Conservation (phyloP, 2,329 filamentous ascomycete genomes). For the Fusarium nematophilum region DNA sequence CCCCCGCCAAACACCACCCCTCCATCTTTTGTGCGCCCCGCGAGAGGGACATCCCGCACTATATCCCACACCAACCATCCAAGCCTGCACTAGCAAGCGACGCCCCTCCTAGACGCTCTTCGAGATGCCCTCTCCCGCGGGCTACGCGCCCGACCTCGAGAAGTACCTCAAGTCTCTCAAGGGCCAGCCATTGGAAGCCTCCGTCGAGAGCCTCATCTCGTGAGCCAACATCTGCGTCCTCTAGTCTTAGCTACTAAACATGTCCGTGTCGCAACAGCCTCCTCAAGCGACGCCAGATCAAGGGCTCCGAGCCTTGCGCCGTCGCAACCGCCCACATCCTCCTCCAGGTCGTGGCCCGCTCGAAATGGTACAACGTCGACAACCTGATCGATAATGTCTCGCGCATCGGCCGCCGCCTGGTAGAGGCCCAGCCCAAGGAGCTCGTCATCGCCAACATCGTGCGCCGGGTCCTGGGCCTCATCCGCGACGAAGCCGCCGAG, state of each 20-base stretch:
- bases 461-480: conserved; percentile 86
- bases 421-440: conserved; percentile 87
- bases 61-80: conserved; percentile 30
- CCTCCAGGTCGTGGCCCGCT: conserved; percentile 84
- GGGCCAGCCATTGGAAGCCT: conserved; percentile 79
- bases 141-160: conserved; percentile 75
- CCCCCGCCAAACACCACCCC: conserved; percentile 18
- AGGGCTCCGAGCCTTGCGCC: conserved; percentile 87
- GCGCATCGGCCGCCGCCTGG: conserved; percentile 80
- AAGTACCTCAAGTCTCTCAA: conserved; percentile 85
- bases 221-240: conserved; percentile 55
- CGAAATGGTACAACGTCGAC: conserved; percentile 80
- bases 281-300: conserved; percentile 90
- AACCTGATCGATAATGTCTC: conserved; percentile 85
- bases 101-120: conserved; percentile 12
- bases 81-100: conserved; percentile 34
- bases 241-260: conserved; percentile 17
- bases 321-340: conserved; percentile 91
- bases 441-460: conserved; percentile 96
- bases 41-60: conserved; percentile 29
- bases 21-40: conserved; percentile 30
- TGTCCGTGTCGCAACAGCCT: conserved; percentile 64
- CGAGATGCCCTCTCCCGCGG: conserved; percentile 52
- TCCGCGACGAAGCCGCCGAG: conserved; percentile 90
- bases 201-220: conserved; percentile 87